Percentiles rank a stretch among this genome's conserved stretches.
These are phyloP conservation scores for Gomphus bonarii DNA, from an alignment of 1,284 basidiomycete species.

Conservation along the genomic window DNA sequence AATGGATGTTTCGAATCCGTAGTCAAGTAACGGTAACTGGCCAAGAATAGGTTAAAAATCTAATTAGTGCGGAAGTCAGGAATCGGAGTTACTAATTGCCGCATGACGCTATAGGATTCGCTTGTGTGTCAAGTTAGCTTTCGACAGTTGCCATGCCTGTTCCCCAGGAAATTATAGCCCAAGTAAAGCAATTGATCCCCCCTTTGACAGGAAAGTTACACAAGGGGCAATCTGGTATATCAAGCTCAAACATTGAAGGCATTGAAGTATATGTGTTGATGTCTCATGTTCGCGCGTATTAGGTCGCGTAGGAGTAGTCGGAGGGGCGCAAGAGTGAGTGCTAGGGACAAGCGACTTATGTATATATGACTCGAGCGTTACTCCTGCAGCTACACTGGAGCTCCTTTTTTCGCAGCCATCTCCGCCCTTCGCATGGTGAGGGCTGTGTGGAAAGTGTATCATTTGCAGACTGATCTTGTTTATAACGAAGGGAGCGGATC, in stretches of 20 bases:
- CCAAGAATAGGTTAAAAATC: too few species aligned
- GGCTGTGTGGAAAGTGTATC: conserved; percentile 11
- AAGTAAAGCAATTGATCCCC: conserved; percentile 73
- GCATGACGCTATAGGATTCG: too few species aligned
- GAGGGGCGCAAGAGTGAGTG: conserved; percentile 81
- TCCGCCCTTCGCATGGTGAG: conserved; percentile 74
- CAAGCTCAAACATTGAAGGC: neutral
- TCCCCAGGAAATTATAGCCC: conserved; percentile 46
- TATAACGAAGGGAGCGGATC: conserved; percentile 67
- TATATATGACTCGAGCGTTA: neutral
- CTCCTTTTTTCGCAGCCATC: conserved; percentile 90
- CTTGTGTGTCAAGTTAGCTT: too few species aligned
- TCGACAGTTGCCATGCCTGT: conserved; percentile 37
- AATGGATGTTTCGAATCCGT: too few species aligned
- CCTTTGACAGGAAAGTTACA: conserved; percentile 78
- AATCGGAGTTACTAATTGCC: too few species aligned
- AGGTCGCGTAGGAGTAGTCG: conserved; percentile 87
- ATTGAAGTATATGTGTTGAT: neutral
- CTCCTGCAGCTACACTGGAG: conserved; percentile 73
- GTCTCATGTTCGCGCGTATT: neutral
- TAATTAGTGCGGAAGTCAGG: too few species aligned
- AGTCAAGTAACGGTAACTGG: too few species aligned
- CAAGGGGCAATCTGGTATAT: conserved; percentile 89
- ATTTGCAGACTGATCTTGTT: conserved; percentile 5
- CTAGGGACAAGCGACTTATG: neutral